phyloP scores from a whole-genome alignment of 345 rosid genomes.

The Acer campestre region DNA sequence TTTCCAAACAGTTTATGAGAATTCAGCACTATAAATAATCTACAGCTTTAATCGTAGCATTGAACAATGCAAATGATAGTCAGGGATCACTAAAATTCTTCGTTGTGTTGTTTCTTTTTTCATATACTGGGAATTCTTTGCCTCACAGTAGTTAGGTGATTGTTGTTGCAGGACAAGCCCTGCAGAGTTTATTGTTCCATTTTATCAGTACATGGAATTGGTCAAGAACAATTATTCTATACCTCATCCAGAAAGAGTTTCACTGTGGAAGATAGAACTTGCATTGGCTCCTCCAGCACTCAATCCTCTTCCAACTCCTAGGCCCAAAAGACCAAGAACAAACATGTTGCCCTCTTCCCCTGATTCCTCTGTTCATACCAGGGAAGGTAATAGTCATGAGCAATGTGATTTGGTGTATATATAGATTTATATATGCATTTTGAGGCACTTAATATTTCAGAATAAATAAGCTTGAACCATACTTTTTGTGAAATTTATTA shows the following conservation, averaged over 20 bases:
- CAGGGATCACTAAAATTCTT: background rate
- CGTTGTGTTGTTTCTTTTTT: conserved; percentile 1
- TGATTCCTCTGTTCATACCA: conserved; percentile 47
- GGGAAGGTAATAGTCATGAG: conserved; percentile 56
- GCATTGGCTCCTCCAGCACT: conserved; percentile 75
- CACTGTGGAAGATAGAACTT: conserved; percentile 90
- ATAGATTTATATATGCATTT: background rate
- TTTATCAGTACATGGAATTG: conserved; percentile 72
- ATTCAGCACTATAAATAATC: background rate
- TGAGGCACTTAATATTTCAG: background rate
- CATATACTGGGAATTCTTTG: background rate
- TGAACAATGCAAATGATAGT: background rate
- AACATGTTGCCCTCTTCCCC: conserved; percentile 58
- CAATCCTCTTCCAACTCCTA: conserved; percentile 57
- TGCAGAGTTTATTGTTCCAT: conserved; percentile 81
- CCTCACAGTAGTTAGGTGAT: background rate
- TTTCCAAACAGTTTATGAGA: too few species aligned
- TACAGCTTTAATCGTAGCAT: background rate
- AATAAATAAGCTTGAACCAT: background rate
- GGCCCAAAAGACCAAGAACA: conserved; percentile 68
- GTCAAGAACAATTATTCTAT: conserved; percentile 64
- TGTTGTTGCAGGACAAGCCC: conserved; percentile 69
- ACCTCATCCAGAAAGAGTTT: conserved; percentile 82
- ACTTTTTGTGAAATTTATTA: conserved; percentile 21
- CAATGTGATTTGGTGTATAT: conserved; percentile 2